Base-by-base conservation (phyloP, 495 filamentous ascomycete species). In the Xylaria scruposa region DNA sequence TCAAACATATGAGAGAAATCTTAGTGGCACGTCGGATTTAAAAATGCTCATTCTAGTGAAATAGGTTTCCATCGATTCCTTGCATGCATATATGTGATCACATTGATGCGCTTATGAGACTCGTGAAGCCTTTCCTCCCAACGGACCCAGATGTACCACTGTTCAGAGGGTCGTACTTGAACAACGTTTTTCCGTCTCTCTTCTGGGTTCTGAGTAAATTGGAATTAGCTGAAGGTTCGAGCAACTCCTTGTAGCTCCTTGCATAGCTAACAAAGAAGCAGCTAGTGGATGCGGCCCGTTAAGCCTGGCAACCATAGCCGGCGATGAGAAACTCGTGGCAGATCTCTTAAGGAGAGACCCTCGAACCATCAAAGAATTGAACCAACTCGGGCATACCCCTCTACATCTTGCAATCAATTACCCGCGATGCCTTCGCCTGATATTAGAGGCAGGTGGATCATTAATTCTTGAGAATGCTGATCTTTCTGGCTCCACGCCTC, bases 201-300 rank as follows among this genome's bases (percentile, higher is more conserved):
- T 36, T 36, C 6, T 36, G 33, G 33, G 2, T 36, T 1, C 33
- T 36, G 6, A 5, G 36, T 8, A 6, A 38, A 8, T 15, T 15
- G 2, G 15, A 31, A 19, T 0, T 63, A 0, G 62, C 62, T 19
- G 62, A 65, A 65, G 62, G 62, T 65, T 33, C 4, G 62, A 49
- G 17, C 2, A 8, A 33, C 17, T 15, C 26, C 13, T 12, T 4
- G 3, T 5, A 19, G 6, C 7, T 38, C 6, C 36, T 26, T 12
- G 17, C 6, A 13, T 15, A 17, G 44, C 62, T 65, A 9, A 65
- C 42, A 10, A 19, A 9, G 24, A n/a, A 65, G 7, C 17, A 65
- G 62, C 62, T 31, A 36, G 40, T 36, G 62, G 42, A 6, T 65
- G 62, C 17, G 42, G 62, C 1, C 62, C 62, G 24, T n/a, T 65